phyloP scores from a whole-genome alignment of 2,329 filamentous ascomycete species.

The Cordyceps militaris region DNA sequence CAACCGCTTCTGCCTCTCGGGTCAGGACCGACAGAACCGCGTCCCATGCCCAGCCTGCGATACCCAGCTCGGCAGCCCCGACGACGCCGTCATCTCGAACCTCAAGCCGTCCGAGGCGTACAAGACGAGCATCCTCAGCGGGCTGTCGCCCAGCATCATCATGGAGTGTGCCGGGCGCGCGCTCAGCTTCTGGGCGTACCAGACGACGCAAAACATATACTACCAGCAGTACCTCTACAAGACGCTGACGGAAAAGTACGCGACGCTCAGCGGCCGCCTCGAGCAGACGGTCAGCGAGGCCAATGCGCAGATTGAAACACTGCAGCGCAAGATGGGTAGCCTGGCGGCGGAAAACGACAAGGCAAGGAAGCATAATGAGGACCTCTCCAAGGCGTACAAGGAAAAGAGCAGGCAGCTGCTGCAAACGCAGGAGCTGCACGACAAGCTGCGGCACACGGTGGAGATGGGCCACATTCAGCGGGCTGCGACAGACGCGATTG shows the following conservation, averaged over 20 bases:
- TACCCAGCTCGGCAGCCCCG: constrained; percentile 57
- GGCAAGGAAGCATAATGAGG: constrained; percentile 64
- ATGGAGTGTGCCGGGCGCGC: constrained; percentile 81
- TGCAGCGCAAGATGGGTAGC: constrained; percentile 57
- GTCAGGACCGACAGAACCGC: constrained; percentile 26
- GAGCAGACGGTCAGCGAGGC: constrained; percentile 70
- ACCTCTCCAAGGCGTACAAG: constrained; percentile 57
- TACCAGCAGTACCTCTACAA: constrained; percentile 73
- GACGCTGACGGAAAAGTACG: constrained; percentile 65
- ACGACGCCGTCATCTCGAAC: constrained; percentile 66
- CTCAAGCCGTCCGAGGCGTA: constrained; percentile 81
- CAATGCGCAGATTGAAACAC: constrained; percentile 60
- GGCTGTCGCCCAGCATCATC: constrained; percentile 70
- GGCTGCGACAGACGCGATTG: constrained; percentile 42
- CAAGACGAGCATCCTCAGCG: constrained; percentile 79
- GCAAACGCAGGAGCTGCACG: constrained; percentile 60
- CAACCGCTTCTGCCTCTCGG: constrained; percentile 54
- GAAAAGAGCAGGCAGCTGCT: constrained; percentile 65
- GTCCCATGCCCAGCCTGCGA: constrained; percentile 69
- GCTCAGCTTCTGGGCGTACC: constrained; percentile 80
- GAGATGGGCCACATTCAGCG: constrained; percentile 49
- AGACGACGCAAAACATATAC: constrained; percentile 71
- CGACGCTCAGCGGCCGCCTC: constrained; percentile 55
- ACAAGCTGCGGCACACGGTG: constrained; percentile 50
- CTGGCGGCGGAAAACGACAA: constrained; percentile 56